Percentiles rank a stretch among this genome's conserved stretches.
phyloP scores from a whole-genome alignment of 2,329 filamentous ascomycete species.

The Aspergillus jensenii region DNA sequence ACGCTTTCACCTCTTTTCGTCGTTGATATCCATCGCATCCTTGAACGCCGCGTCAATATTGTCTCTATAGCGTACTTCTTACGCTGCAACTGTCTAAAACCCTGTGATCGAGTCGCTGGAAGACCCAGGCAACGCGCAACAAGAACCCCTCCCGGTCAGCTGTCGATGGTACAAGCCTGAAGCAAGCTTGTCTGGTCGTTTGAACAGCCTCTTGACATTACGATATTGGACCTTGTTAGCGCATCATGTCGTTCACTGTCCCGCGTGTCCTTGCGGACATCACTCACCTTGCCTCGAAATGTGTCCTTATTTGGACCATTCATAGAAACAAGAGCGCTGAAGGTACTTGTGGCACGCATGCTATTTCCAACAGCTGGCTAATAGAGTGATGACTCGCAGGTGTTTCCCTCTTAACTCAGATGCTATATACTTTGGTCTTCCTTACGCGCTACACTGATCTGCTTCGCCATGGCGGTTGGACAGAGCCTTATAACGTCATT shows the following conservation, averaged over 20 bases:
- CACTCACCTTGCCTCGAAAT: constrained; percentile 82
- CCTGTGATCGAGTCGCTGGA: neutral
- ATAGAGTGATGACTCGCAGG: constrained; percentile 48
- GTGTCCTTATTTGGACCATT: constrained; percentile 86
- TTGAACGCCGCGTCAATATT: neutral
- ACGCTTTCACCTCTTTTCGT: neutral
- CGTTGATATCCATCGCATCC: neutral
- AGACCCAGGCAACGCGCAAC: neutral
- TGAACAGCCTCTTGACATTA: neutral
- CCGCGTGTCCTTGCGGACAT: constrained; percentile 82
- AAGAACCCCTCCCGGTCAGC: neutral
- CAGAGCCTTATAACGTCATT: constrained; percentile 66
- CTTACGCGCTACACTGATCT: constrained; percentile 83
- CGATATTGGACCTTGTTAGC: neutral
- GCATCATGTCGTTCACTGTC: constrained; percentile 20
- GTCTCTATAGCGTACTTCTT: neutral
- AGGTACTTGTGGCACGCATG: constrained; percentile 49
- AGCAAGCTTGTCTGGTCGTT: neutral
- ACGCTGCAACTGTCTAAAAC: neutral
- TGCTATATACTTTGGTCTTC: constrained; percentile 84
- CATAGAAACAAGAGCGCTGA: constrained; percentile 85
- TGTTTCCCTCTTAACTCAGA: constrained; percentile 85
- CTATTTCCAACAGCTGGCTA: constrained; percentile 3
- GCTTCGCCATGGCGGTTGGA: constrained; percentile 50
- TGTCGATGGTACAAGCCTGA: neutral